These are phyloP conservation scores for Flaveria ramosissima DNA, from an alignment of 129 eudicot species.

Conservation along the genomic window DNA sequence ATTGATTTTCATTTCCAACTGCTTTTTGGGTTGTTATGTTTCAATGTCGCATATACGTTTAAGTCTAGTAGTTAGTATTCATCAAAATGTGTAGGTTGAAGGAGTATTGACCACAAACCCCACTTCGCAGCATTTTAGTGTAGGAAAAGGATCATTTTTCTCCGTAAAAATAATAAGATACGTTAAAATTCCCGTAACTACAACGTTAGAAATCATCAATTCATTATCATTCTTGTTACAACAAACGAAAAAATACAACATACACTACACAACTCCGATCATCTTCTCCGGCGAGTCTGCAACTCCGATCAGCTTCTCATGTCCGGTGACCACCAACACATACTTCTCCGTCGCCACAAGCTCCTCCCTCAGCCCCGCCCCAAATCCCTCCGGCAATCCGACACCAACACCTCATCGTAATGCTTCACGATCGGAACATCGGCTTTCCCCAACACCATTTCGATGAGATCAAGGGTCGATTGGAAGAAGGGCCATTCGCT, in stretches of 20 bases:
- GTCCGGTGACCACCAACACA: constrained; percentile 72
- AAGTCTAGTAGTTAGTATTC: too few species aligned
- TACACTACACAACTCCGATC: background rate
- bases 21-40: constrained; percentile 1
- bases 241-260: background rate
- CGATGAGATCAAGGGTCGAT: constrained; percentile 79
- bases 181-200: too few species aligned
- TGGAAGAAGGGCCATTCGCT: constrained; percentile 95
- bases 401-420: constrained; percentile 76
- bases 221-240: background rate
- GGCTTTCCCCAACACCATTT: constrained; percentile 89
- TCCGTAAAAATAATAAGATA: too few species aligned
- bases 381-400: constrained; percentile 58
- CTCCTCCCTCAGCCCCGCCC: constrained; percentile 65
- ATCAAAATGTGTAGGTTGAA: too few species aligned
- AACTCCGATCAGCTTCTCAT: constrained; percentile 51
- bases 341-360: constrained; percentile 60
- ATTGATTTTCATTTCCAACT: background rate
- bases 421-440: constrained; percentile 74
- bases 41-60: background rate
- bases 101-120: too few species aligned
- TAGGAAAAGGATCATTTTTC: too few species aligned
- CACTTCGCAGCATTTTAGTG: too few species aligned
- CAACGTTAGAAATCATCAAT: too few species aligned
- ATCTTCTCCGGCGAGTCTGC: background rate